phyloP scores from a whole-genome alignment of 495 filamentous ascomycete genomes.

The Aspergillus nidulans region DNA sequence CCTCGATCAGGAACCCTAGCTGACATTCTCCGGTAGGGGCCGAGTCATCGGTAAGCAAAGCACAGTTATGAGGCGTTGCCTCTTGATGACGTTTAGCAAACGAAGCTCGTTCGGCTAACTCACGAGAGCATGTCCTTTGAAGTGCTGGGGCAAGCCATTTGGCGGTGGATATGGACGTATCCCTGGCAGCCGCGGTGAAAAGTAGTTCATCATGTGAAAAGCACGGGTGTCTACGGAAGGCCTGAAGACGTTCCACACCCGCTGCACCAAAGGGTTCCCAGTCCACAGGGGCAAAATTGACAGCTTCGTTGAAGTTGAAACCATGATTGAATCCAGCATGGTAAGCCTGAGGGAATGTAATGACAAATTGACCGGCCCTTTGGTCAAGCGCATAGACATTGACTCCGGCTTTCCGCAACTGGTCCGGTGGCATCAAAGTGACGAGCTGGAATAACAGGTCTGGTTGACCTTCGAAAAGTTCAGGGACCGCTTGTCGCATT shows the following conservation, averaged over 20 bases:
- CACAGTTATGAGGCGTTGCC: slow-evolving; percentile 44
- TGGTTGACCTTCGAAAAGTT: slow-evolving; percentile 94
- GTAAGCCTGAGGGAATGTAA: slow-evolving; percentile 91
- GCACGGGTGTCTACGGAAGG: slow-evolving; percentile 86
- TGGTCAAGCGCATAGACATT: slow-evolving; percentile 91
- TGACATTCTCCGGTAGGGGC: slow-evolving; percentile 32
- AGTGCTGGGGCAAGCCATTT: slow-evolving; percentile 92
- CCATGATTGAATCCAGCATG: slow-evolving; percentile 93
- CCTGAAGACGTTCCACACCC: slow-evolving; percentile 80
- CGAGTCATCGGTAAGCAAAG: slow-evolving; percentile 29
- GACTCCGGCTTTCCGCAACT: slow-evolving; percentile 91
- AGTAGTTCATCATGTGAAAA: slow-evolving; percentile 98
- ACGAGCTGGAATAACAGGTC: slow-evolving; percentile 97
- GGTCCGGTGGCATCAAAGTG: slow-evolving; percentile 87
- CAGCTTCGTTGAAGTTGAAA: slow-evolving; percentile 99
- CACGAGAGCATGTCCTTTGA: slow-evolving; percentile 67
- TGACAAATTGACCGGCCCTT: slow-evolving; percentile 89
- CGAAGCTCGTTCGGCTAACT: slow-evolving; percentile 59
- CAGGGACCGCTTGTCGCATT: slow-evolving; percentile 91
- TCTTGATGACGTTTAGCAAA: slow-evolving; percentile 65
- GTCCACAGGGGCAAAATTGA: slow-evolving; percentile 95
- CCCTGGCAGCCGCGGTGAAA: slow-evolving; percentile 74
- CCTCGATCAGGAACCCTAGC: slow-evolving; percentile 50
- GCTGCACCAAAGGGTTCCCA: slow-evolving; percentile 92
- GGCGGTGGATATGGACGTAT: slow-evolving; percentile 84